A percentile compares a stretch with the other conserved stretches of the same genome.
phyloP scores from a whole-genome alignment of 768 basidiomycete species.

The Termitomyces sp. region DNA sequence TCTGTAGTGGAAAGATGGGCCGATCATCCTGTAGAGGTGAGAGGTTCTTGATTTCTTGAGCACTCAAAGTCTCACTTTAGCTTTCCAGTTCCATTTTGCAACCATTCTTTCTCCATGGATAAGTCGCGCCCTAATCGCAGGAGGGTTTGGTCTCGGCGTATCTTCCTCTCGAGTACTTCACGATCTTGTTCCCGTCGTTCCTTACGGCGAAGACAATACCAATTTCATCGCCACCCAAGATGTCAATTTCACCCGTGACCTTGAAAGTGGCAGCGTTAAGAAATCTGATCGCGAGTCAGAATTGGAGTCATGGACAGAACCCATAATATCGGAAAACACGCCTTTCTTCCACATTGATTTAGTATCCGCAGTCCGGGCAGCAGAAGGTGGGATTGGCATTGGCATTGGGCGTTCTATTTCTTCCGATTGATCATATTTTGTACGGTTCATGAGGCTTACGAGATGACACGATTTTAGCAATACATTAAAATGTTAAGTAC shows the following conservation, averaged over 20 bases:
- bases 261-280: conserved; percentile 30
- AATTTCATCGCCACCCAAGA: conserved; percentile 20
- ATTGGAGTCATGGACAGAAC: conserved; percentile 21
- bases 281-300: conserved; percentile 18
- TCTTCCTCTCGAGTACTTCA: conserved; percentile 32
- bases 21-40: conserved; percentile 66
- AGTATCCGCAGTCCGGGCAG: conserved; percentile 61
- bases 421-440: neutral
- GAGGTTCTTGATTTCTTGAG: conserved; percentile 5
- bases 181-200: conserved; percentile 79
- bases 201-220: conserved; percentile 43
- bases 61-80: neutral
- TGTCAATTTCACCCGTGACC: conserved; percentile 22
- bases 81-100: conserved; percentile 84
- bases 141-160: conserved; percentile 81
- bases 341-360: conserved; percentile 94
- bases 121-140: conserved; percentile 81
- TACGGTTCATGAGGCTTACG: neutral
- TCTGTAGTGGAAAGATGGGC: conserved; percentile 86
- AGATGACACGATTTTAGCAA: neutral
- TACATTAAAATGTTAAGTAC: neutral
- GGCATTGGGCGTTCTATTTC: conserved; percentile 21
- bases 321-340: conserved; percentile 49
- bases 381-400: conserved; percentile 45
- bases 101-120: conserved; percentile 93